A percentile compares a stretch with the other conserved stretches of the same genome.
These are phyloP conservation scores for Exophiala aquamarina DNA, from an alignment of 2,329 filamentous ascomycete species.

Conservation along the genomic window DNA sequence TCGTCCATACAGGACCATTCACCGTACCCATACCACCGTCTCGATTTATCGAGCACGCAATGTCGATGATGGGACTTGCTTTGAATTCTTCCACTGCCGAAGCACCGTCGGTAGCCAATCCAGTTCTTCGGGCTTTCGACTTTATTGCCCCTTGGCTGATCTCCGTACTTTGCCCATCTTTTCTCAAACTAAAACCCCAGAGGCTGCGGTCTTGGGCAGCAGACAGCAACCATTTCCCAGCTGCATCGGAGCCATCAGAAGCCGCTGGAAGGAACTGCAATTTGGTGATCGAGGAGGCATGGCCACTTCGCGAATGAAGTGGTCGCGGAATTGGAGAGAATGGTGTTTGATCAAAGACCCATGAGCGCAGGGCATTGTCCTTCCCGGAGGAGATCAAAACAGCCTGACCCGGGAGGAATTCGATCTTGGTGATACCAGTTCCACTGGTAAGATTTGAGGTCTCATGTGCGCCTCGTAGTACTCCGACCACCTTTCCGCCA, in stretches of 20 bases:
- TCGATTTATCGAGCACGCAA: constrained; percentile 87
- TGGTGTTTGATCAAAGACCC: constrained; percentile 92
- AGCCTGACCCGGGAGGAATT: constrained; percentile 86
- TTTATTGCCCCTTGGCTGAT: constrained; percentile 86
- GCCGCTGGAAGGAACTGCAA: constrained; percentile 83
- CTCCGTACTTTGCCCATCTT: constrained; percentile 90
- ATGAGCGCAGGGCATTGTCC: constrained; percentile 92
- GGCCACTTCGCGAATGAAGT: constrained; percentile 81
- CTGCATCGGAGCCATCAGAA: constrained; percentile 83
- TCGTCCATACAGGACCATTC: constrained; percentile 80
- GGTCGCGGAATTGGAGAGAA: constrained; percentile 85
- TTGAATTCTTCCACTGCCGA: constrained; percentile 59
- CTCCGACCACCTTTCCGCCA: constrained; percentile 80
- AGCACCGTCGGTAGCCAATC: constrained; percentile 22
- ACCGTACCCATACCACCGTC: constrained; percentile 90
- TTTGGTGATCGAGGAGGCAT: constrained; percentile 80
- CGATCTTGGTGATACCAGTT: constrained; percentile 75
- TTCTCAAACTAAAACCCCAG: constrained; percentile 94
- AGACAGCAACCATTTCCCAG: constrained; percentile 92
- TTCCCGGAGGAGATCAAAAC: constrained; percentile 86
- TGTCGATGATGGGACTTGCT: constrained; percentile 85
- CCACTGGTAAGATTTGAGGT: constrained; percentile 57
- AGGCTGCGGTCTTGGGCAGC: constrained; percentile 86
- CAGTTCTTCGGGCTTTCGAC: constrained; percentile 78
- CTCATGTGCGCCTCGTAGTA: constrained; percentile 84